Percentiles rank a stretch among this genome's conserved stretches.
Evolutionary conservation across 2,329 filamentous ascomycete genomes (phyloP).

Genomic region (Cercospora brassicicola): DNA sequence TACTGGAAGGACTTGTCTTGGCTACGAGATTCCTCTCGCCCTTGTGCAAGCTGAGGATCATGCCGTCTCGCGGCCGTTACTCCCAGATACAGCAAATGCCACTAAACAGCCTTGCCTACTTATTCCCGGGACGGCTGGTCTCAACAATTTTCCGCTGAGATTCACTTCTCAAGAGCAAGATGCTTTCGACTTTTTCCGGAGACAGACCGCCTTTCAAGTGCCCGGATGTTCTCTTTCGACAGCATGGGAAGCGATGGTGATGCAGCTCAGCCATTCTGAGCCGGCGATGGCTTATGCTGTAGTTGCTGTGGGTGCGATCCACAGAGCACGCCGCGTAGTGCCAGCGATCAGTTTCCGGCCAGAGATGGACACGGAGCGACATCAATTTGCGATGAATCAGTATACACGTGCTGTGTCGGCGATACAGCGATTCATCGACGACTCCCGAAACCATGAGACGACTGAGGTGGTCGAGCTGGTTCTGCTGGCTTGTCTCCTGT

Average conservation of each 20-base stretch:
- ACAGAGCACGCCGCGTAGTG: not conserved
- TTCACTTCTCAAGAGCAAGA: not conserved
- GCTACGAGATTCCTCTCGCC: not conserved
- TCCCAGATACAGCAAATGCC: not conserved
- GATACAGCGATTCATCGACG: not conserved
- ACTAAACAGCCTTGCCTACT: not conserved
- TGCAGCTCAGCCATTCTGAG: not conserved
- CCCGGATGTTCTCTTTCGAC: not conserved
- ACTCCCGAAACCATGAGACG: not conserved
- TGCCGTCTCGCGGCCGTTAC: not conserved
- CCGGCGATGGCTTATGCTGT: not conserved
- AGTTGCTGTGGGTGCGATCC: not conserved
- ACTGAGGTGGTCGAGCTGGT: not conserved
- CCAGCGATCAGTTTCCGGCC: not conserved
- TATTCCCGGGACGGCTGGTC: not conserved
- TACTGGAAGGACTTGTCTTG: not conserved
- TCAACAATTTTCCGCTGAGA: not conserved
- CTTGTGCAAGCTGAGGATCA: not conserved
- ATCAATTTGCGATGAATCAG: not conserved
- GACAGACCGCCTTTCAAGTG: not conserved
- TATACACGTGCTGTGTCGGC: not conserved
- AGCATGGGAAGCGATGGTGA: not conserved
- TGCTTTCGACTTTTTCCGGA: not conserved
- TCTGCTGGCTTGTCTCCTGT: not conserved
- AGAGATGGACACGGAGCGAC: not conserved